phyloP scores from a whole-genome alignment of 495 filamentous ascomycete genomes.

The Penicillium paradoxum region DNA sequence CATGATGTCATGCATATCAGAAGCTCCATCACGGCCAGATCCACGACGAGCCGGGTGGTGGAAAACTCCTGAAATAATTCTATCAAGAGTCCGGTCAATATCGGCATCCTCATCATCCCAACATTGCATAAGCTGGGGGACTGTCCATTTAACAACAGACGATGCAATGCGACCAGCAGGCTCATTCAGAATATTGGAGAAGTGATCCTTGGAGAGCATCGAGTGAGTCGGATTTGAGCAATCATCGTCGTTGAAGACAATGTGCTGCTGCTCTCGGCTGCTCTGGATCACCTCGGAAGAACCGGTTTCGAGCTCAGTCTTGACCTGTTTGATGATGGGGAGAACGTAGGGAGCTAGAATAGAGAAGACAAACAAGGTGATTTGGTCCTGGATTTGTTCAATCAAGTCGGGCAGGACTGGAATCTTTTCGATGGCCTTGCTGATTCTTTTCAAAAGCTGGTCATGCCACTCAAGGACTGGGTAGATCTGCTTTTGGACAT shows the following conservation, averaged over 20 bases:
- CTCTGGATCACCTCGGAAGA: slow-evolving; percentile 80
- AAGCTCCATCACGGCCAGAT: slow-evolving; percentile 65
- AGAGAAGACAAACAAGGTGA: slow-evolving; percentile 81
- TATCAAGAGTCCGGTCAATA: slow-evolving; percentile 58
- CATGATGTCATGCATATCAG: slow-evolving; percentile 69
- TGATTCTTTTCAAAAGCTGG: slow-evolving; percentile 72
- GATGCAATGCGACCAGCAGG: slow-evolving; percentile 78
- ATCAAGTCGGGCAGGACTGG: slow-evolving; percentile 73
- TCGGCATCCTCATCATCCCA: slow-evolving; percentile 76
- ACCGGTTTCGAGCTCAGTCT: slow-evolving; percentile 75
- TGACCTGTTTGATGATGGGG: slow-evolving; percentile 79
- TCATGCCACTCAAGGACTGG: slow-evolving; percentile 87
- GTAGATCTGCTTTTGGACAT: slow-evolving; percentile 69
- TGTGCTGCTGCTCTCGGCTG: slow-evolving; percentile 71
- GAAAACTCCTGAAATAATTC: slow-evolving; percentile 76
- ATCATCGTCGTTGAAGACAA: slow-evolving; percentile 76
- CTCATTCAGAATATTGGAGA: slow-evolving; percentile 82
- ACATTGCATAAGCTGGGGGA: slow-evolving; percentile 77
- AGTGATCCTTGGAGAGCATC: slow-evolving; percentile 96
- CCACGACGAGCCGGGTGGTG: slow-evolving; percentile 77
- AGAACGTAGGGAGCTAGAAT: slow-evolving; percentile 80
- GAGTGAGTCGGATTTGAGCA: slow-evolving; percentile 81
- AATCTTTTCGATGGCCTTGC: slow-evolving; percentile 69
- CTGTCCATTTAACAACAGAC: slow-evolving; percentile 70
- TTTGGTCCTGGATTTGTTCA: slow-evolving; percentile 71